Evolutionary conservation across 2,329 filamentous ascomycete genomes (phyloP).

Genomic region (Colletotrichum orbiculare): DNA sequence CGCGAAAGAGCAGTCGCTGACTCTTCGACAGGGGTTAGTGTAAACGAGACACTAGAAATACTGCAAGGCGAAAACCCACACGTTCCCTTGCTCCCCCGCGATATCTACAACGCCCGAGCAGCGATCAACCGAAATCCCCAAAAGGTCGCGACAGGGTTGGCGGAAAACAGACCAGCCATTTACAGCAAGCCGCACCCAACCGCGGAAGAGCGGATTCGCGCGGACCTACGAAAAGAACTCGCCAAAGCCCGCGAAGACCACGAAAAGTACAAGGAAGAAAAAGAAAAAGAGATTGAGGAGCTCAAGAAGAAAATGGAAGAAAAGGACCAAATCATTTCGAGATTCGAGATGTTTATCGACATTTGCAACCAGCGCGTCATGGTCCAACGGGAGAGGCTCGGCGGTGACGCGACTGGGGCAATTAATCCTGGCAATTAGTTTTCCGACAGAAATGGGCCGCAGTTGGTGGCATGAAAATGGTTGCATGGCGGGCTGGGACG

Average conservation of each 20-base stretch:
- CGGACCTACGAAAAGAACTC: slow-evolving; percentile 70
- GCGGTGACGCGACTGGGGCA: slow-evolving; percentile 28
- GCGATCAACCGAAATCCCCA: slow-evolving; percentile 74
- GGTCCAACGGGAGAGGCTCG: slow-evolving; percentile 67
- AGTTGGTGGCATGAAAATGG: background rate
- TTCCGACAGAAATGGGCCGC: background rate
- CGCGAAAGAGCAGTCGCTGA: slow-evolving; percentile 42
- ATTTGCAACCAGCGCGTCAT: slow-evolving; percentile 76
- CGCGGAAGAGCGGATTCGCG: slow-evolving; percentile 71
- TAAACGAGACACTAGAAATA: slow-evolving; percentile 74
- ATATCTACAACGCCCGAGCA: slow-evolving; percentile 75
- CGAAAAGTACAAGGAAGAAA: slow-evolving; percentile 65
- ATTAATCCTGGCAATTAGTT: slow-evolving; percentile 17
- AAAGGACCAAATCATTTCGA: slow-evolving; percentile 70
- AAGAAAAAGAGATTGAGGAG: slow-evolving; percentile 67
- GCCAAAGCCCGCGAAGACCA: slow-evolving; percentile 68
- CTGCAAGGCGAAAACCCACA: slow-evolving; percentile 72
- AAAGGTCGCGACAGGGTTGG: slow-evolving; percentile 69
- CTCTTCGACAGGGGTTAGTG: slow-evolving; percentile 66
- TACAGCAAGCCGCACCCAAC: slow-evolving; percentile 74
- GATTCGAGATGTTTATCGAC: slow-evolving; percentile 77
- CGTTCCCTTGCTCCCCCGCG: slow-evolving; percentile 70
- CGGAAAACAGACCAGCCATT: slow-evolving; percentile 71
- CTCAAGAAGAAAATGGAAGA: slow-evolving; percentile 70
- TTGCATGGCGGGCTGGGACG: slow-evolving; percentile 37